A percentile compares a stretch with the other conserved stretches of the same genome.
Conservation (phyloP, 108 stramenopile genomes). For the Pelagomonas calceolata region DNA sequence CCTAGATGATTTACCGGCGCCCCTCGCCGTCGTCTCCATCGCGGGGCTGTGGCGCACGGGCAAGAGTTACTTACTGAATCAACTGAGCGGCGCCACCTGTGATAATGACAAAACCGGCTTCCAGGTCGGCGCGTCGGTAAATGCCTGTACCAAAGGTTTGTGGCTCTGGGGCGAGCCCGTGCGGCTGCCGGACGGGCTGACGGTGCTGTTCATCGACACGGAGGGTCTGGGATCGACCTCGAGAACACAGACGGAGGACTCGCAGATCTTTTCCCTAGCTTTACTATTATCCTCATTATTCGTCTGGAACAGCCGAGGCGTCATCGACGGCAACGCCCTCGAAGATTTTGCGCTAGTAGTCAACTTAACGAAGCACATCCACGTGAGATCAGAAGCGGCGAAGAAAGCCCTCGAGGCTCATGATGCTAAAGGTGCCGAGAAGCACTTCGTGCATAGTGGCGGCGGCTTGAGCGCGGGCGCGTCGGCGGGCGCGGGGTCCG, state of each 20-base stretch:
- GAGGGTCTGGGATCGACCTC: slow-evolving; percentile 21
- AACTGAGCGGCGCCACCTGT: background rate
- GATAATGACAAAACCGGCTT: slow-evolving; percentile 1
- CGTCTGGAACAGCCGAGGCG: slow-evolving; percentile 21
- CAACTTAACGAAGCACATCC: slow-evolving; percentile 19
- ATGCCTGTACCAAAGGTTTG: slow-evolving; percentile 24
- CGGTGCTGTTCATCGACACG: slow-evolving; percentile 21
- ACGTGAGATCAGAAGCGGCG: background rate
- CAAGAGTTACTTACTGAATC: slow-evolving; percentile 26
- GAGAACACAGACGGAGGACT: slow-evolving; percentile 20
- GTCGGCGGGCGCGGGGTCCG: background rate
- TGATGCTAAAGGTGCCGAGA: background rate
- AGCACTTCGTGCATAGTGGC: background rate
- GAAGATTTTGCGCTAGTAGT: slow-evolving; percentile 21
- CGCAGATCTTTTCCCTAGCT: slow-evolving; percentile 19
- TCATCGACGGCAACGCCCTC: slow-evolving; percentile 21
- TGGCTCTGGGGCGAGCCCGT: slow-evolving; percentile 23
- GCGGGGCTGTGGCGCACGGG: slow-evolving; percentile 27
- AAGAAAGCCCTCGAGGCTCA: background rate
- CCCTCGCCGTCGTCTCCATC: background rate
- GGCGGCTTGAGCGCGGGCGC: background rate
- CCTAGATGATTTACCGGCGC: background rate
- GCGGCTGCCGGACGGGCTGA: background rate
- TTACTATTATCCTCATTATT: slow-evolving; percentile 17
- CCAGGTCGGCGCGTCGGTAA: slow-evolving; percentile 18